Percentiles rank a stretch among this genome's conserved stretches.
phyloP scores from a whole-genome alignment of 169 alveolate genomes.

The Cryptosporidium meleagridis region DNA sequence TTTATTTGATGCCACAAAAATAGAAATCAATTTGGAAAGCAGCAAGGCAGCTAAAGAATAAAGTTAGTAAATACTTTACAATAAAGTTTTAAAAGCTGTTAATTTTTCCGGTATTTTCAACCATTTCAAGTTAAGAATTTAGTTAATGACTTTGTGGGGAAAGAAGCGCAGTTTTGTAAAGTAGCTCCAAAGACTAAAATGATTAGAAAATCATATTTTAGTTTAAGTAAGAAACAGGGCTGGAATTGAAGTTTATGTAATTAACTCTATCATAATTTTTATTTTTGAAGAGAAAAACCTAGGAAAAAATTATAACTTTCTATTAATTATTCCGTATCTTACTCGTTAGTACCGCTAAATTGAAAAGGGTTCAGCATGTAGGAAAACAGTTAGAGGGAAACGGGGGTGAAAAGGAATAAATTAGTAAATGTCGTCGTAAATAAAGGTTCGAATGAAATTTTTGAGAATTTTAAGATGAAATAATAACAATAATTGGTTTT shows the following conservation, averaged over 20 bases:
- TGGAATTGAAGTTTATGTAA: neutral
- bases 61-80: neutral
- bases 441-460: slow-evolving; percentile 8
- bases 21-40: no score
- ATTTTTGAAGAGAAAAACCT: neutral
- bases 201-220: neutral
- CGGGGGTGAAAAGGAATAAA: slow-evolving; percentile 48
- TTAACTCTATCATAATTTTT: neutral
- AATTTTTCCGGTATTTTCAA: neutral
- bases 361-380: slow-evolving; percentile 33
- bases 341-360: slow-evolving; percentile 56
- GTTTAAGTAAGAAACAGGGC: neutral
- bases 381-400: slow-evolving; percentile 60
- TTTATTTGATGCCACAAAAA: neutral
- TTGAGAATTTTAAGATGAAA: slow-evolving; percentile 16
- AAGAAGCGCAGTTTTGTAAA: slow-evolving; percentile 11
- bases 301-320: slow-evolving; percentile 4
- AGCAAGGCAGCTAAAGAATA: no score
- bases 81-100: no score
- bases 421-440: slow-evolving; percentile 61
- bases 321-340: slow-evolving; percentile 24
- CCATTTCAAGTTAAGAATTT: neutral
- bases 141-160: neutral
- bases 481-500: neutral
- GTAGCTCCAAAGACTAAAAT: neutral